Evolutionary conservation across 2,329 filamentous ascomycete genomes (phyloP), one percentile per base, ranked within the genome.

Genomic region (Xylaria sp.): DNA sequence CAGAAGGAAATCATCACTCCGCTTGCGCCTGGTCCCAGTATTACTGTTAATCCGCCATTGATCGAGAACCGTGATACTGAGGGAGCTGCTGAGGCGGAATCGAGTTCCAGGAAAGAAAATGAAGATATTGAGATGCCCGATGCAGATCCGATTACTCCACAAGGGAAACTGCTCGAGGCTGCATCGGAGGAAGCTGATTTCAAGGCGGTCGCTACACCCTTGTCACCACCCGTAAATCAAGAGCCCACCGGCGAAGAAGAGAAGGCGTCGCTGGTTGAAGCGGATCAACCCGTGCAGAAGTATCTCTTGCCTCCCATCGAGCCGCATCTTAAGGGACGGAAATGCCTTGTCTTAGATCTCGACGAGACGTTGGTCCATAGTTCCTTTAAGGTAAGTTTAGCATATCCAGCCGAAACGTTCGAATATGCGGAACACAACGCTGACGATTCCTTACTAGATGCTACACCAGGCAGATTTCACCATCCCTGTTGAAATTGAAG

Each of bases 391-490:
- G 93, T 95, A 76, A 67, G 79, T 67, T n/a, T 9, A 10, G 19
- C 35, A 0, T 44, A 56, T 42, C 46, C 16, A 18, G 5, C 23
- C 3, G 7, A 23, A 13, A 37, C 3, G 11, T 10, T 3, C 4
- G 5, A 1, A 5, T 30, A 18, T 10, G 5, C 42, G 50, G 44
- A 52, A 35, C 42, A 46, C 2, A 46, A 46, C 5, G 58, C 54
- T 64, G 8, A 63, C 52, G 18, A 18, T 63, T 52, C 18, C 18
- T 8, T 59, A 13, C n/a, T 37, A 97, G 92, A 94, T 97, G 67
- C 82, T 99, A 51, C 92, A 97, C 71, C 93, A 97, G 80, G 94
- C 94, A 60, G 94, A 99, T 76, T 97, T 99, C 73, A 99, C 94
- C 4, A 97, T 99, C 72, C 94, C 94, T 0, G 94, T 99, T 35